Evolutionary conservation across 306 rosid species (phyloP).

Genomic region (Benincasa hispida): DNA sequence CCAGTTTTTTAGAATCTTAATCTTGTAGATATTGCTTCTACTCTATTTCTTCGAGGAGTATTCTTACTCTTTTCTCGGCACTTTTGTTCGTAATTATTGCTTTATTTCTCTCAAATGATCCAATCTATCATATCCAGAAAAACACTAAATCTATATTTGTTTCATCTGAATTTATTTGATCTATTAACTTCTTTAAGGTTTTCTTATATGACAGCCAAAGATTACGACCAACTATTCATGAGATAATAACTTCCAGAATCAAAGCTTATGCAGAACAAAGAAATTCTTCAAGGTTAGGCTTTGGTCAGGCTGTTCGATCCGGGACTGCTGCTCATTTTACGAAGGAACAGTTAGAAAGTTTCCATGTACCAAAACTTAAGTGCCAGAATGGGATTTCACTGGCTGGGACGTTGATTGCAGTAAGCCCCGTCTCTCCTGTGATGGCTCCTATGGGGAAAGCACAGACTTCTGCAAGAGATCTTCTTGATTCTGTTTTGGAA

Average conservation of each 20-base stretch:
- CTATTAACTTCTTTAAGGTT: constrained; percentile 12
- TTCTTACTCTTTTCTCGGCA: neutral
- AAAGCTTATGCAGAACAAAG: constrained; percentile 55
- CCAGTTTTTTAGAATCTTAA: neutral
- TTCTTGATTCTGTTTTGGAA: constrained; percentile 83
- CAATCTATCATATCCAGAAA: neutral
- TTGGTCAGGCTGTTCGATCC: constrained; percentile 42
- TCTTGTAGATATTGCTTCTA: neutral
- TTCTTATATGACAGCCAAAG: constrained; percentile 58
- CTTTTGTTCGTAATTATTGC: neutral
- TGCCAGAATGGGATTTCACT: constrained; percentile 73
- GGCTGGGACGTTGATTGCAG: constrained; percentile 69
- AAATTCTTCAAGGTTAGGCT: constrained; percentile 56
- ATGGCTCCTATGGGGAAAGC: constrained; percentile 96
- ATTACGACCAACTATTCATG: constrained; percentile 90
- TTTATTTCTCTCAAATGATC: neutral
- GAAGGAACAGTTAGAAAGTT: constrained; percentile 78
- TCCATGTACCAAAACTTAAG: constrained; percentile 74
- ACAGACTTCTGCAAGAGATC: constrained; percentile 73
- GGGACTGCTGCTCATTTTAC: constrained; percentile 40
- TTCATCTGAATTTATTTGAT: constrained; percentile 10
- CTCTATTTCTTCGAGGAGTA: neutral
- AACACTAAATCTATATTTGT: neutral
- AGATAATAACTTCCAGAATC: constrained; percentile 74
- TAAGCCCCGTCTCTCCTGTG: constrained; percentile 90